phyloP scores from a whole-genome alignment of 495 filamentous ascomycete species.

The Jackrogersella minutella region DNA sequence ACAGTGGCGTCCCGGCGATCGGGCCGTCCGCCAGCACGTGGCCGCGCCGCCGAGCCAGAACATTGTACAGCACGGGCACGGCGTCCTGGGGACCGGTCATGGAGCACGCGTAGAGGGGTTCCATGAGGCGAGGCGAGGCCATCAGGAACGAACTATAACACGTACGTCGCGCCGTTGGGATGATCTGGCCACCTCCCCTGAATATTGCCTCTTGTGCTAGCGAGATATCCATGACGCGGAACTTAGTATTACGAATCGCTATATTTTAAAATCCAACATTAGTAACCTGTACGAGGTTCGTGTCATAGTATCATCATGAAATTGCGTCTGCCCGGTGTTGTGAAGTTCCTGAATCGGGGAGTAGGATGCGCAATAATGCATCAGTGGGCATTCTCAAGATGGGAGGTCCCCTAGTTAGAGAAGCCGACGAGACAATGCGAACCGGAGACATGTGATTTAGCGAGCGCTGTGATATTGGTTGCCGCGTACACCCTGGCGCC shows the following conservation, averaged over 20 bases:
- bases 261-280: slow-evolving; percentile 16
- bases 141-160: slow-evolving; percentile 96
- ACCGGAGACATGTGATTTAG: slow-evolving; percentile 17
- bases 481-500: slow-evolving; percentile 23
- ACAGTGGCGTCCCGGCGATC: slow-evolving; percentile 94
- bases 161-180: slow-evolving; percentile 89
- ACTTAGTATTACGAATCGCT: slow-evolving; percentile 97
- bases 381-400: slow-evolving; percentile 1
- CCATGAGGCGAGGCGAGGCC: slow-evolving; percentile 95
- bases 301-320: slow-evolving; percentile 9
- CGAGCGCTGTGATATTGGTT: slow-evolving; percentile 12
- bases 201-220: slow-evolving; percentile 91
- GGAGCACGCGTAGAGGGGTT: slow-evolving; percentile 88
- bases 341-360: neutral
- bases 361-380: slow-evolving; percentile 3
- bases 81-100: slow-evolving; percentile 95
- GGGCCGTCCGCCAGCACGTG: slow-evolving; percentile 94
- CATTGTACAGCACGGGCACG: slow-evolving; percentile 87
- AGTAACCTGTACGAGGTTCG: slow-evolving; percentile 26
- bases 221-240: slow-evolving; percentile 89
- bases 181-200: slow-evolving; percentile 94
- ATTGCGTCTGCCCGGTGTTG: slow-evolving; percentile 8
- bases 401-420: slow-evolving; percentile 14
- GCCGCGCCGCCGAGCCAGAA: slow-evolving; percentile 84
- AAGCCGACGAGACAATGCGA: neutral